Percentiles rank a stretch among this genome's conserved stretches.
Conservation (phyloP, 495 filamentous ascomycete species). For the Sordaria brevicollis region DNA sequence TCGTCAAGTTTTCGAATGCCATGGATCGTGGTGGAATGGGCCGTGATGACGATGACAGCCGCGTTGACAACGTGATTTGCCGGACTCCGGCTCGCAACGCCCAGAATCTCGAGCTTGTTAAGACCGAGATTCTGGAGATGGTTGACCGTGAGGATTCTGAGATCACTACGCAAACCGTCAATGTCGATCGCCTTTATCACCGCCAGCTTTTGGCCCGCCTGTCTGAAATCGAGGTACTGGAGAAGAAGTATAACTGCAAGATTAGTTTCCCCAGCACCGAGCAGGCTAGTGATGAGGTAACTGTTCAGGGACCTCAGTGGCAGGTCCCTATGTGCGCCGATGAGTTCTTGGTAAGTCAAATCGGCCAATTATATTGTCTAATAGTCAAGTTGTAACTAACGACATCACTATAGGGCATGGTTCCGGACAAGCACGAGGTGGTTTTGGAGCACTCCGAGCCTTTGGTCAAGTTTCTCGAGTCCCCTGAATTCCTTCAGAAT, state of each 20-base stretch:
- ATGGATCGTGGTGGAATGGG: slow-evolving; percentile 91
- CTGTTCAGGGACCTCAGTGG: slow-evolving; percentile 90
- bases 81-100: slow-evolving; percentile 95
- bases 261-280: slow-evolving; percentile 95
- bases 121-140: slow-evolving; percentile 99
- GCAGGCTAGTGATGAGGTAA: slow-evolving; percentile 90
- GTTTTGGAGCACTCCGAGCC: slow-evolving; percentile 63
- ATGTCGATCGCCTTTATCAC: slow-evolving; percentile 91
- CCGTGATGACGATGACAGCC: slow-evolving; percentile 93
- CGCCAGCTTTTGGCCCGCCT: slow-evolving; percentile 83
- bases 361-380: not conserved
- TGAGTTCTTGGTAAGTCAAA: slow-evolving; percentile 64
- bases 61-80: slow-evolving; percentile 98
- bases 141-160: slow-evolving; percentile 97
- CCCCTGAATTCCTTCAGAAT: slow-evolving; percentile 63
- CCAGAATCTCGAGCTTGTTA: slow-evolving; percentile 90
- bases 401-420: slow-evolving; percentile 58
- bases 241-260: slow-evolving; percentile 99
- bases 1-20: slow-evolving; percentile 98
- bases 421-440: slow-evolving; percentile 89
- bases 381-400: not conserved
- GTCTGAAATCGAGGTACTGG: slow-evolving; percentile 80
- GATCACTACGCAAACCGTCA: slow-evolving; percentile 84
- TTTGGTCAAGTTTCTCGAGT: slow-evolving; percentile 68
- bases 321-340: slow-evolving; percentile 94